These are phyloP conservation scores for Claviceps sorghi DNA, from an alignment of 2,329 filamentous ascomycete genomes.

Conservation along the genomic window DNA sequence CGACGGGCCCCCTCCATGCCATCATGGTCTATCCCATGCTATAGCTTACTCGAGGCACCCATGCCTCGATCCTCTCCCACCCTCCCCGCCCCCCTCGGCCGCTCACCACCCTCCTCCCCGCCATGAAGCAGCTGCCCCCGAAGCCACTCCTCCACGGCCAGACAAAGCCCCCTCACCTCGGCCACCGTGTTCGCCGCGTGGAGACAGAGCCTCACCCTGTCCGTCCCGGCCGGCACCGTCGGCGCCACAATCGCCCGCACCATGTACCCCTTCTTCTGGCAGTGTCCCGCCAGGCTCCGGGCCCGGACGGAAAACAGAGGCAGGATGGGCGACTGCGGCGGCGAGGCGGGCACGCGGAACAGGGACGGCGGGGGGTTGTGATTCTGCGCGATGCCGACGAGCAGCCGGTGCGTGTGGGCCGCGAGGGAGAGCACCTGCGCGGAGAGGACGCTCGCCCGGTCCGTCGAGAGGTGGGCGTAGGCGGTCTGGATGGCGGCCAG, in stretches of 20 bases:
- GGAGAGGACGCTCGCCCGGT: slow-evolving; percentile 26
- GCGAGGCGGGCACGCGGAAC: slow-evolving; percentile 19
- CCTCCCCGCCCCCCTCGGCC: not conserved
- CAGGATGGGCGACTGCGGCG: slow-evolving; percentile 47
- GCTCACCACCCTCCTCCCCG: not conserved
- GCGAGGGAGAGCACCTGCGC: slow-evolving; percentile 19
- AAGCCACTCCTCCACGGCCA: slow-evolving; percentile 33
- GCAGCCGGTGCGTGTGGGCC: slow-evolving; percentile 28
- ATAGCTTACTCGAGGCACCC: slow-evolving; percentile 4
- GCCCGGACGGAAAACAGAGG: slow-evolving; percentile 44
- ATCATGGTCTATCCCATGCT: not conserved
- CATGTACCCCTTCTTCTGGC: slow-evolving; percentile 43
- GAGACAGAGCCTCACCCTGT: slow-evolving; percentile 51
- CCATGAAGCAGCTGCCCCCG: slow-evolving; percentile 1
- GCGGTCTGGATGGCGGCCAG: slow-evolving; percentile 43
- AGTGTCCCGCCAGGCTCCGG: slow-evolving; percentile 41
- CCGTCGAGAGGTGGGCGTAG: slow-evolving; percentile 40
- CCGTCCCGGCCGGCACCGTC: slow-evolving; percentile 48
- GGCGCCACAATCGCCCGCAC: slow-evolving; percentile 54
- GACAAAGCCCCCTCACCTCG: slow-evolving; percentile 40
- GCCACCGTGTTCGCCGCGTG: slow-evolving; percentile 49
- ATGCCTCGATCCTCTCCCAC: not conserved
- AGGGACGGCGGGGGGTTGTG: slow-evolving; percentile 11
- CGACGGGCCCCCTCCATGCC: too few species aligned
- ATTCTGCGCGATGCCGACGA: slow-evolving; percentile 22